Conservation (phyloP, 2,329 filamentous ascomycete species). For the Penicillium sp. region DNA sequence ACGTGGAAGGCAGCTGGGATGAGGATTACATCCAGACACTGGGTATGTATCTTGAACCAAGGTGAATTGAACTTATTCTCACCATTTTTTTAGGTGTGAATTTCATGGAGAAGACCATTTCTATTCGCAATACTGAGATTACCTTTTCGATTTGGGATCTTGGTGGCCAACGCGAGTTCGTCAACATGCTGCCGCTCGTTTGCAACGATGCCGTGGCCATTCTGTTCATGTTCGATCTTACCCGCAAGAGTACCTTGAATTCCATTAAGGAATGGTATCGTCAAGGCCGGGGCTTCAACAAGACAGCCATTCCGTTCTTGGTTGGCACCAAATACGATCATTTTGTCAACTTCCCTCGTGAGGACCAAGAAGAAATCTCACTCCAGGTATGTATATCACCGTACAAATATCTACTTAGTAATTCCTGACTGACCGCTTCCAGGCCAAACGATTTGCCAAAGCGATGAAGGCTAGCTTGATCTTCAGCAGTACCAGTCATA, state of each 20-base stretch:
- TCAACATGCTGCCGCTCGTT: slow-evolving; percentile 99
- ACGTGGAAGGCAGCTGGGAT: slow-evolving; percentile 99
- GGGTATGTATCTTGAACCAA: slow-evolving; percentile 56
- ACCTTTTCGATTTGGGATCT: slow-evolving; percentile 99
- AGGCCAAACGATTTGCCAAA: slow-evolving; percentile 95
- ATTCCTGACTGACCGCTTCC: slow-evolving; percentile 30
- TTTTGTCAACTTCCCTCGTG: slow-evolving; percentile 96
- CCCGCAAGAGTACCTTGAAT: slow-evolving; percentile 96
- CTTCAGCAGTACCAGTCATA: slow-evolving; percentile 98
- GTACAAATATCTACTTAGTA: no score
- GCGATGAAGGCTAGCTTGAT: slow-evolving; percentile 98
- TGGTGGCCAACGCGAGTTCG: slow-evolving; percentile 96
- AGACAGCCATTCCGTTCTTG: slow-evolving; percentile 97
- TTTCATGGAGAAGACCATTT: slow-evolving; percentile 99
- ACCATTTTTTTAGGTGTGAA: slow-evolving; percentile 74
- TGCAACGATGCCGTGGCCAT: slow-evolving; percentile 99
- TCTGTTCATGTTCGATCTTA: slow-evolving; percentile 99
- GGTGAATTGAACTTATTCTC: not conserved
- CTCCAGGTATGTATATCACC: slow-evolving; percentile 70
- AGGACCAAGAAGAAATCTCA: slow-evolving; percentile 98
- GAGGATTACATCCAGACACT: slow-evolving; percentile 99
- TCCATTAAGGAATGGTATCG: slow-evolving; percentile 99
- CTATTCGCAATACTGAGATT: slow-evolving; percentile 98
- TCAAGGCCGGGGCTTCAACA: slow-evolving; percentile 97
- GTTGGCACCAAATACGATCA: slow-evolving; percentile 99